Evolutionary conservation across 495 filamentous ascomycete species (phyloP), one percentile per base, ranked within the genome.

Genomic region (Astrothelium subdiscretum): DNA sequence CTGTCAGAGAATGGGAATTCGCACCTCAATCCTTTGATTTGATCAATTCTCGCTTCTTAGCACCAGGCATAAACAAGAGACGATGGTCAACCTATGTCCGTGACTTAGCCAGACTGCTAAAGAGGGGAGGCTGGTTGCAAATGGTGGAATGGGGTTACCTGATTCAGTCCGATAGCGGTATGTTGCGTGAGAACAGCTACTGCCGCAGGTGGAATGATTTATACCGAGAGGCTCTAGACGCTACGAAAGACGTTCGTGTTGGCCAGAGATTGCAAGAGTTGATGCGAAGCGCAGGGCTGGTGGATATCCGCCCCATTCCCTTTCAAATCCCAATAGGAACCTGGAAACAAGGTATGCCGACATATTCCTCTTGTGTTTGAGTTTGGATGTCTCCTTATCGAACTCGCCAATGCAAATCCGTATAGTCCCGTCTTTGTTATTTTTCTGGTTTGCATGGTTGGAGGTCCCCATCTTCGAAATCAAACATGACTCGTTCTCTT

Each of bases 111-210:
- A 83, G 81, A 63, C 78, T 87, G 3, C 68, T 85, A 57, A 87
- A 80, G 64, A 82, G 80, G 38, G 83, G 87, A 27, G 91, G 94
- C 20, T 97, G 92, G 92, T 81, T 90, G 58, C 94, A 98, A 71
- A 86, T 97, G 81, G 81, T 88, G 29, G 94, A 98, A 71, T 81
- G 91, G 63, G 91, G 95, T 68, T 87, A 85, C 73, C 91, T 89
- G 65, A 84, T 89, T 31, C 92, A 97, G 70, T 96, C 91, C 1
- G 87, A 95, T 67, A 96, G 91, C 66, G 94, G 94, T 29, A 85
- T 83, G 8, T 79, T 97, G 64, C 87, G 82, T 13, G 80, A 85
- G 8, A 35, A 68, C 15, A 60, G 62, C 43, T 68, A 69, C 0
- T 60, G 75, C 58, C 44, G 31, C 12, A 48, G 67, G 42, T 76